A percentile compares a stretch with the other conserved stretches of the same genome.
These are phyloP conservation scores for Sporothrix pseudoabietina DNA, from an alignment of 2,329 filamentous ascomycete species.

Conservation along the genomic window DNA sequence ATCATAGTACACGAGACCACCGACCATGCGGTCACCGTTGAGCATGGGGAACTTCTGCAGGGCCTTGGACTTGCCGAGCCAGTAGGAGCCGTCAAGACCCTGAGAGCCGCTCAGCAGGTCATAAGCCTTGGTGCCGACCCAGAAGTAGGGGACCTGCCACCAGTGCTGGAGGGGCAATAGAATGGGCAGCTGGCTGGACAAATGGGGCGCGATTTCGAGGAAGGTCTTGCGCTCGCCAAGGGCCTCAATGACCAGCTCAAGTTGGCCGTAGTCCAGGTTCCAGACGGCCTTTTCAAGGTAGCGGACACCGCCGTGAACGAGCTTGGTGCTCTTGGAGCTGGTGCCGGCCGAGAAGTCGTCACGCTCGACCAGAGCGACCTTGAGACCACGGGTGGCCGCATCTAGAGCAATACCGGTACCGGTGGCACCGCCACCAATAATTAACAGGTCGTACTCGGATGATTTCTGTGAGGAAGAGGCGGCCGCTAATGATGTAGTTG, in stretches of 20 bases:
- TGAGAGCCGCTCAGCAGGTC: conserved; percentile 79
- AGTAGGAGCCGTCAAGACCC: conserved; percentile 82
- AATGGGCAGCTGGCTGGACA: conserved; percentile 79
- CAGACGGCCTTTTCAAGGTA: conserved; percentile 86
- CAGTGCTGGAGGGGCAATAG: conserved; percentile 80
- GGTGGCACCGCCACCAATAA: conserved; percentile 79
- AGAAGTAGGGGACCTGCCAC: conserved; percentile 80
- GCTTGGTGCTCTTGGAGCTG: conserved; percentile 84
- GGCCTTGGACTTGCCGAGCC: conserved; percentile 74
- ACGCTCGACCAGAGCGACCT: conserved; percentile 77
- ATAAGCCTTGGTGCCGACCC: conserved; percentile 73
- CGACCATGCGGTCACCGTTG: conserved; percentile 66
- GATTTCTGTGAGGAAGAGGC: conserved; percentile 34
- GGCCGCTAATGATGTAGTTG: conserved; percentile 31
- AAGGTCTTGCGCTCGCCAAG: conserved; percentile 82
- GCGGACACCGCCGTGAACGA: conserved; percentile 81
- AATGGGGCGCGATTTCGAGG: conserved; percentile 78
- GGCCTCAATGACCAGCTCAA: conserved; percentile 77
- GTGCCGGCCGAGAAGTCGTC: conserved; percentile 83
- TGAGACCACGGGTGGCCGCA: conserved; percentile 75
- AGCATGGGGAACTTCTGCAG: conserved; percentile 78
- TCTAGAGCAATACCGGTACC: conserved; percentile 80
- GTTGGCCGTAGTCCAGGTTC: conserved; percentile 83
- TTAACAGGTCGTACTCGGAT: conserved; percentile 71
- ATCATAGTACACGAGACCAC: conserved; percentile 83